phyloP scores from a whole-genome alignment of 768 basidiomycete genomes.

The Lyophyllum atratum region DNA sequence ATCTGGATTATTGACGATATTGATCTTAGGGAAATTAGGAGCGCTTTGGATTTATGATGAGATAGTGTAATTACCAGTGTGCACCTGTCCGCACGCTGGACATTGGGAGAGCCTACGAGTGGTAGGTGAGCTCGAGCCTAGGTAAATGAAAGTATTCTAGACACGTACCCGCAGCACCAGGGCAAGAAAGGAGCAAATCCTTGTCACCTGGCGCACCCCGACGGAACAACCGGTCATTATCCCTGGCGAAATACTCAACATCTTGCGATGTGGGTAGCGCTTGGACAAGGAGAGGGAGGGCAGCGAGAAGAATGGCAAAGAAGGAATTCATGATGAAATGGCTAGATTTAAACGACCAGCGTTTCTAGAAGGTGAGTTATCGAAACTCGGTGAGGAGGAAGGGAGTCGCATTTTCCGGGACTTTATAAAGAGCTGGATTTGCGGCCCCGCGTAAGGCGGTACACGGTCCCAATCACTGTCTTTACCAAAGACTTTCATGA shows the following conservation, averaged over 20 bases:
- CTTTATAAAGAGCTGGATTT: too few species aligned
- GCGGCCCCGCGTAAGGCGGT: too few species aligned
- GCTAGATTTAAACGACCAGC: slow-evolving; percentile 11
- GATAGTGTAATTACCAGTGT: slow-evolving; percentile 6
- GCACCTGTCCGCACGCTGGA: slow-evolving; percentile 14
- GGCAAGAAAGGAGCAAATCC: slow-evolving; percentile 13
- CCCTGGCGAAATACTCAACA: background rate
- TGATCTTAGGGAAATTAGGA: background rate
- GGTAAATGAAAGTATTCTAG: background rate
- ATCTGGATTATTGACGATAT: slow-evolving; percentile 13
- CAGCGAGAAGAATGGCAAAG: background rate
- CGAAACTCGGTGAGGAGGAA: slow-evolving; percentile 2
- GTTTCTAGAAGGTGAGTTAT: slow-evolving; percentile 10
- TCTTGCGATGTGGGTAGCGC: slow-evolving; percentile 3
- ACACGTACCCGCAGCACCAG: slow-evolving; percentile 11
- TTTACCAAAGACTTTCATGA: too few species aligned
- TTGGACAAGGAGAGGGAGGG: slow-evolving; percentile 6
- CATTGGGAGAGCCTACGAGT: slow-evolving; percentile 6
- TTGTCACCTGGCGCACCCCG: background rate
- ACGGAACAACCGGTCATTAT: background rate
- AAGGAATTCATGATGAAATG: background rate
- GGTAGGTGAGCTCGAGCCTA: background rate
- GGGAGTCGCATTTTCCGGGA: background rate
- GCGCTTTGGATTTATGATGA: background rate
- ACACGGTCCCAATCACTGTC: too few species aligned